These are phyloP conservation scores for Lactarius hatsudake DNA, from an alignment of 768 basidiomycete species.

Conservation along the genomic window DNA sequence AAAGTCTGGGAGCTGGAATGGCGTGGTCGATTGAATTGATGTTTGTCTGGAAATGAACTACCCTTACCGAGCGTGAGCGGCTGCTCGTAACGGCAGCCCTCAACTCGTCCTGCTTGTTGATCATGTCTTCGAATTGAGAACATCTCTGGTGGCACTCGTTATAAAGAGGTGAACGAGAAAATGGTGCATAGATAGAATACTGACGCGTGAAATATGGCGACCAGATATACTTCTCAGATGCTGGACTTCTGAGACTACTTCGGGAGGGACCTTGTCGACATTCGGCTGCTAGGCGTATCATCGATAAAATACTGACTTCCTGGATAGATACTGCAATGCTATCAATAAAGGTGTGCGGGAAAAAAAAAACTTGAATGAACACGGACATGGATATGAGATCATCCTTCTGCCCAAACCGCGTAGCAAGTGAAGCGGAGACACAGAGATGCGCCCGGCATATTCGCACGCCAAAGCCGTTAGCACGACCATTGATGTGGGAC, in stretches of 20 bases:
- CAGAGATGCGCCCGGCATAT: constrained; percentile 49
- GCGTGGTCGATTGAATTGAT: constrained; percentile 12
- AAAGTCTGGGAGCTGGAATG: constrained; percentile 67
- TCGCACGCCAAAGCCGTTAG: constrained; percentile 66
- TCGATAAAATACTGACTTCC: constrained; percentile 67
- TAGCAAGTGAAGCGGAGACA: constrained; percentile 50
- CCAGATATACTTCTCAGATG: constrained; percentile 45
- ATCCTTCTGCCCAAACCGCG: constrained; percentile 45
- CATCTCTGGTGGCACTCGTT: constrained; percentile 53
- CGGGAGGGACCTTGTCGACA: constrained; percentile 53
- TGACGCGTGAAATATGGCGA: constrained; percentile 49
- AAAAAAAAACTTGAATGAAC: constrained; percentile 2
- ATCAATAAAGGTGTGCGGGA: constrained; percentile 9
- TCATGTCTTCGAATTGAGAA: constrained; percentile 58
- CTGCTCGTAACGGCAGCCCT: constrained; percentile 47
- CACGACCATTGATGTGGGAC: constrained; percentile 65
- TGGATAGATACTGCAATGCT: constrained; percentile 58
- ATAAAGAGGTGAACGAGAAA: constrained; percentile 12
- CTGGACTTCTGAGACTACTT: constrained; percentile 43
- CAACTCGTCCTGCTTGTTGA: constrained; percentile 45
- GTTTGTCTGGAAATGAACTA: background rate
- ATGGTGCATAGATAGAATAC: constrained; percentile 38
- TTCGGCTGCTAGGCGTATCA: constrained; percentile 63
- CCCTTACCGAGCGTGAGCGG: constrained; percentile 54
- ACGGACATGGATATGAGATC: constrained; percentile 44